Evolutionary conservation across 352 stramenopile species (phyloP).

Genomic region (Phytophthora citrophthora): DNA sequence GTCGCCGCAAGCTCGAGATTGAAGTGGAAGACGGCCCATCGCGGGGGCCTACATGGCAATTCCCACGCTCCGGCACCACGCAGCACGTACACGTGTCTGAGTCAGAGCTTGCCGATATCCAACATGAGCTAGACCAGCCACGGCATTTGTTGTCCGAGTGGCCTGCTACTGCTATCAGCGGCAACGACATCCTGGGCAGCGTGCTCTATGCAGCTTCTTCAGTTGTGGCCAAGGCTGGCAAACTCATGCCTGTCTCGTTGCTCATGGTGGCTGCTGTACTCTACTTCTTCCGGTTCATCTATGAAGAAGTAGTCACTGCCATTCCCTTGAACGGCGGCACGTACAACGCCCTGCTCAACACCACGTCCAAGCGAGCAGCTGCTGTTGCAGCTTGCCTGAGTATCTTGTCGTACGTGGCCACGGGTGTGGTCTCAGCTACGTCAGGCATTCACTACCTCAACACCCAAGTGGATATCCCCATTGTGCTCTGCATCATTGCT

Average conservation of each 20-base stretch:
- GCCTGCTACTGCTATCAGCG: conserved; percentile 84
- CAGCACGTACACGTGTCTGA: conserved; percentile 37
- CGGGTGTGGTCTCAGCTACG: conserved; percentile 62
- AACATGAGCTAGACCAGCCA: conserved; percentile 26
- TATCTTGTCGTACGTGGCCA: conserved; percentile 92
- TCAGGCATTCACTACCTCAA: conserved; percentile 79
- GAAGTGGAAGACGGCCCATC: conserved; percentile 36
- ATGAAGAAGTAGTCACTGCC: conserved; percentile 86
- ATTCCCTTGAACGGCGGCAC: conserved; percentile 89
- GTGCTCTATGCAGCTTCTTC: conserved; percentile 66
- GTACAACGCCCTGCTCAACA: conserved; percentile 91
- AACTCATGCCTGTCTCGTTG: conserved; percentile 79
- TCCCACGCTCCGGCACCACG: conserved; percentile 32
- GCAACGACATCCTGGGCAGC: conserved; percentile 90
- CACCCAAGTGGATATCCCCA: conserved; percentile 59
- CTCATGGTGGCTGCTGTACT: conserved; percentile 66
- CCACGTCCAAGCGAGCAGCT: conserved; percentile 83
- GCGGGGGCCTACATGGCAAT: conserved; percentile 39
- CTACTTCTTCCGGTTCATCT: conserved; percentile 80
- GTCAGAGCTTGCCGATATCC: conserved; percentile 37
- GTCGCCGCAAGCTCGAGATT: conserved; percentile 46
- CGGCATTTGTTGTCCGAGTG: conserved; percentile 59
- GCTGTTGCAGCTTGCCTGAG: conserved; percentile 76
- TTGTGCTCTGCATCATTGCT: conserved; percentile 41
- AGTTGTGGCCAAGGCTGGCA: conserved; percentile 57